phyloP scores from a whole-genome alignment of 2,329 filamentous ascomycete species.

The Erysiphe pulchra region DNA sequence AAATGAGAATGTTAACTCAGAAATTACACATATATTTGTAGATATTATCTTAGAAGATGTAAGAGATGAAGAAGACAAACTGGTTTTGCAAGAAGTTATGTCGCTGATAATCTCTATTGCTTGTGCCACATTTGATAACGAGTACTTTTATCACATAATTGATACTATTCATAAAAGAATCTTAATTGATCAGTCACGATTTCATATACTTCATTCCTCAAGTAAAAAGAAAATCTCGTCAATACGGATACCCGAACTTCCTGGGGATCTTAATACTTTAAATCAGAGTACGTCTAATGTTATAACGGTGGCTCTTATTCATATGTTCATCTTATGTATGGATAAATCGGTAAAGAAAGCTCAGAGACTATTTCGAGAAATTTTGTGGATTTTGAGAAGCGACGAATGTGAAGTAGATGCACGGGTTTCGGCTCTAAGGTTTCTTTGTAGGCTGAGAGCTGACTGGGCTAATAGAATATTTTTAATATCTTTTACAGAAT shows the following conservation, averaged over 20 bases:
- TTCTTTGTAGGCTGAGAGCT: conserved; percentile 60
- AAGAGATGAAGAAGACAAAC: conserved; percentile 33
- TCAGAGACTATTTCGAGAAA: conserved; percentile 30
- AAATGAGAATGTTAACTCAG: conserved; percentile 29
- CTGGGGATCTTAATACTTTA: conserved; percentile 2
- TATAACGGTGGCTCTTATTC: conserved; percentile 43
- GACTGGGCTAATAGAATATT: conserved; percentile 59
- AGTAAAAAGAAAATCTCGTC: not conserved
- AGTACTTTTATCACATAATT: conserved; percentile 32
- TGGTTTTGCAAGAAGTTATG: conserved; percentile 38
- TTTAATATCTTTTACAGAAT: conserved; percentile 43
- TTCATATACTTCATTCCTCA: not conserved
- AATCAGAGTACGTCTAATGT: conserved; percentile 38
- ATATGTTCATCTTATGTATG: conserved; percentile 52
- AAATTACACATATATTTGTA: conserved; percentile 31
- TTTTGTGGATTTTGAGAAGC: conserved; percentile 37
- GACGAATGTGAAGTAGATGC: conserved; percentile 37
- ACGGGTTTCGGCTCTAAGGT: conserved; percentile 47
- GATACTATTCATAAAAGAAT: conserved; percentile 26
- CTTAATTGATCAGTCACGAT: conserved; percentile 17
- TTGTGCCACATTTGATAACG: conserved; percentile 24
- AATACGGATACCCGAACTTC: not conserved
- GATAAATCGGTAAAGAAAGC: conserved; percentile 39
- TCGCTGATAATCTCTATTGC: conserved; percentile 39
- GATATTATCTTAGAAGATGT: conserved; percentile 34